Conservation (phyloP, 202 grass and related monocot genomes). For the Hordeum pubiflorum region DNA sequence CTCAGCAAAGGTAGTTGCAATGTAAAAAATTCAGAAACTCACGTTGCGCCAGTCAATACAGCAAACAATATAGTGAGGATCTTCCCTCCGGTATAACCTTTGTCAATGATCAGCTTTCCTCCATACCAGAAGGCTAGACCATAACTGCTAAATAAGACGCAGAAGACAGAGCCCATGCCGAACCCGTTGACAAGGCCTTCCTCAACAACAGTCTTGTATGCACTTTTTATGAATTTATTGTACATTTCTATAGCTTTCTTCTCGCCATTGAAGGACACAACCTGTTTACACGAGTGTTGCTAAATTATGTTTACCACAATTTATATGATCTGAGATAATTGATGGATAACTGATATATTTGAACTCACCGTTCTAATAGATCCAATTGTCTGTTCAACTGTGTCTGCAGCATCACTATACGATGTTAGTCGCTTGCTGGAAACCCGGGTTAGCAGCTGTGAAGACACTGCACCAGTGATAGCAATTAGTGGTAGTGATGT, state of each 20-base stretch:
- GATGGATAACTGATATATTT: neutral
- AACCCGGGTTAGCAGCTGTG: slow-evolving; percentile 38
- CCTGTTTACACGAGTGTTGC: slow-evolving; percentile 35
- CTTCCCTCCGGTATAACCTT: slow-evolving; percentile 65
- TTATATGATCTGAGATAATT: neutral
- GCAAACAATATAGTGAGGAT: slow-evolving; percentile 60
- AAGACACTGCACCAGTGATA: slow-evolving; percentile 31
- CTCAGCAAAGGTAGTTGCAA: neutral
- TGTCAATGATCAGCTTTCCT: slow-evolving; percentile 56
- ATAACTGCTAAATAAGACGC: slow-evolving; percentile 62
- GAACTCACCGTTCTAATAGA: slow-evolving; percentile 65
- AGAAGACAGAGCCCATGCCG: slow-evolving; percentile 48
- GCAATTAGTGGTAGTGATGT: slow-evolving; percentile 43
- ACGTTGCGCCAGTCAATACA: slow-evolving; percentile 63
- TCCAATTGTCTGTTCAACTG: slow-evolving; percentile 67
- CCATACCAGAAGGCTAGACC: slow-evolving; percentile 78
- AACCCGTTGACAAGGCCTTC: slow-evolving; percentile 63
- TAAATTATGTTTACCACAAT: neutral
- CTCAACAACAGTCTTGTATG: slow-evolving; percentile 42
- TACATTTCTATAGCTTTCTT: slow-evolving; percentile 61
- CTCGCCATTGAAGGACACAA: slow-evolving; percentile 79
- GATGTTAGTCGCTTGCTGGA: slow-evolving; percentile 41
- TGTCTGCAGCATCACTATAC: slow-evolving; percentile 50
- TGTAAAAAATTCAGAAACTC: slow-evolving; percentile 37
- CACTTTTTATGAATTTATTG: slow-evolving; percentile 49